Evolutionary conservation across 2,329 filamentous ascomycete genomes (phyloP), one percentile per base, ranked within the genome.

Genomic region (Paraphoma sp.): DNA sequence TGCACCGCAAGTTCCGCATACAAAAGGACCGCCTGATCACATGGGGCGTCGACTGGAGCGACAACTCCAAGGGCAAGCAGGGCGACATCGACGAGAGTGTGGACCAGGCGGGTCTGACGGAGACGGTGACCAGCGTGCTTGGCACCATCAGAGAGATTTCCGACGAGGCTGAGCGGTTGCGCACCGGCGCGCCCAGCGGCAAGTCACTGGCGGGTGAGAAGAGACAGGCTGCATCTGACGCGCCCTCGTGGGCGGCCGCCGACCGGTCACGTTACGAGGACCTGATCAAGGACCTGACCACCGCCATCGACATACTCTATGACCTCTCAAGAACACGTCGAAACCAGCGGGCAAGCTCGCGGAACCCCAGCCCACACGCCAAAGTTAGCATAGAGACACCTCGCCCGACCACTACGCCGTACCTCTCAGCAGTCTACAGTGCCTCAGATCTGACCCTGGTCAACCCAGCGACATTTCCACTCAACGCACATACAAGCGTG

Each of bases 31-130:
- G 91, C 14, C 81, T 93, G 45, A 87, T 91, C 56, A 89, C 87
- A 57, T 94, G 91, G 91, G 91, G 90, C 0, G 80, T 92, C 50
- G 89, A 92, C 74, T 94, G 91, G 91, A 90, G 87, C 53, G 90
- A 93, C 72, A 87, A 88, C 56, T 83, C 73, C 38, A 72, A 81
- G 14, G 73, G 68, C 36, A 84, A 82, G 62, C 83, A 87, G 56
- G 85, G 86, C 67, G 87, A 91, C 74, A 93, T 93, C 60, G 90
- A 89, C 67, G 88, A 89, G 72, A 88, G 89, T 50, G 78, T 88
- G 16, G 86, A 85, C 49, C 81, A 84, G 57, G 86, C 86, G 31
- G 91, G 90, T 18, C 79, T 93, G 53, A 90, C 88, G 56, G 90
- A 93, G 72, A 86, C 91, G 1, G 90, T 93, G 50, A 87, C 87